Evolutionary conservation across 805 yeast species (phyloP).

Genomic region (Candida ulmi): DNA sequence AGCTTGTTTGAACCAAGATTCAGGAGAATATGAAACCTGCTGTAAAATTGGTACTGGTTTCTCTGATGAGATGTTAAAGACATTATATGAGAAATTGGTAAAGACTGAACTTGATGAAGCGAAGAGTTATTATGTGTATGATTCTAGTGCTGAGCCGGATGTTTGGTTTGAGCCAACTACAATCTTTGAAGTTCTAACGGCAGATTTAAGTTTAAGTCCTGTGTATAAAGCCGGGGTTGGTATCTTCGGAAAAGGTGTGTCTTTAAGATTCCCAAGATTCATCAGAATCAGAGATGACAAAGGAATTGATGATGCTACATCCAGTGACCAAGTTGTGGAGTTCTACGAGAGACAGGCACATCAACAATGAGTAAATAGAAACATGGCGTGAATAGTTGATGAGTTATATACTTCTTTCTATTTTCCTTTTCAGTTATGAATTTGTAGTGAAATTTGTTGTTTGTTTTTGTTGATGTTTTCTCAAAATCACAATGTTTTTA

Average conservation of each 20-base stretch:
- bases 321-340: conserved; percentile 77
- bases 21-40: conserved; percentile 90
- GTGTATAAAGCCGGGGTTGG: conserved; percentile 78
- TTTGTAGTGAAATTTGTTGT: too few relatives aligned
- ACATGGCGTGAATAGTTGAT: too few relatives aligned
- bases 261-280: conserved; percentile 85
- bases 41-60: conserved; percentile 98
- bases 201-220: conserved; percentile 86
- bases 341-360: conserved; percentile 67
- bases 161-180: conserved; percentile 90
- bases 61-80: conserved; percentile 72
- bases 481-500: too few relatives aligned
- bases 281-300: conserved; percentile 82
- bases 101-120: conserved; percentile 64
- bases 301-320: conserved; percentile 78
- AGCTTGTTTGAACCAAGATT: conserved; percentile 85
- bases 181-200: conserved; percentile 85
- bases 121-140: conserved; percentile 62
- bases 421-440: too few relatives aligned
- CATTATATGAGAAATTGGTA: conserved; percentile 52
- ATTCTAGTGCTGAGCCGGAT: conserved; percentile 74
- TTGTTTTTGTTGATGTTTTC: too few relatives aligned
- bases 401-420: too few relatives aligned
- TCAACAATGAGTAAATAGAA: conserved; percentile 3
- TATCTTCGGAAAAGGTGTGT: conserved; percentile 74